phyloP scores from a whole-genome alignment of 2,329 filamentous ascomycete genomes.

The Nemania diffusa region DNA sequence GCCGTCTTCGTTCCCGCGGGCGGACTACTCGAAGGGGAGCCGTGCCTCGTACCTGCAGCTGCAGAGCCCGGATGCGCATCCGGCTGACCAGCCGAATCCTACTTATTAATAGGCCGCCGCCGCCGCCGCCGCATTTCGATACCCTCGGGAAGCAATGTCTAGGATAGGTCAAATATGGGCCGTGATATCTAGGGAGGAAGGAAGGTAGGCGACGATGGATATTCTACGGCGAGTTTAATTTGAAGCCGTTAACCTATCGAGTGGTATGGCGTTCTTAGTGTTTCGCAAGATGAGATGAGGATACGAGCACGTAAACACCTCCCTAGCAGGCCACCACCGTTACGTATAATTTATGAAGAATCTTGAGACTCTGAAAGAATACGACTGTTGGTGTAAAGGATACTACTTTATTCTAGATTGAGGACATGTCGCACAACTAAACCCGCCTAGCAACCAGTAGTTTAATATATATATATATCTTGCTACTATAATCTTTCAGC shows the following conservation, averaged over 20 bases:
- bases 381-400: too few species aligned
- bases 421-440: neutral
- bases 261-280: too few species aligned
- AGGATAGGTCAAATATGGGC: too few species aligned
- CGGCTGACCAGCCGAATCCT: constrained; percentile 23
- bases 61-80: neutral
- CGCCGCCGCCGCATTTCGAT: too few species aligned
- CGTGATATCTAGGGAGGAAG: too few species aligned
- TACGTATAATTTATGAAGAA: too few species aligned
- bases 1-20: constrained; percentile 11
- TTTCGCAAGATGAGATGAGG: neutral
- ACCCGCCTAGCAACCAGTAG: neutral
- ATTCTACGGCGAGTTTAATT: too few species aligned
- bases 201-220: too few species aligned
- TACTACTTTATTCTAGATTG: neutral
- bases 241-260: too few species aligned
- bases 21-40: neutral
- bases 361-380: too few species aligned
- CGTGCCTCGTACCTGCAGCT: neutral
- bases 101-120: constrained; percentile 17
- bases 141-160: too few species aligned
- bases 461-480: neutral
- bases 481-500: neutral
- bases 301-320: neutral
- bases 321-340: neutral